These are phyloP conservation scores for Pythium myriotylum DNA, from an alignment of 352 stramenopile genomes.

Conservation along the genomic window DNA sequence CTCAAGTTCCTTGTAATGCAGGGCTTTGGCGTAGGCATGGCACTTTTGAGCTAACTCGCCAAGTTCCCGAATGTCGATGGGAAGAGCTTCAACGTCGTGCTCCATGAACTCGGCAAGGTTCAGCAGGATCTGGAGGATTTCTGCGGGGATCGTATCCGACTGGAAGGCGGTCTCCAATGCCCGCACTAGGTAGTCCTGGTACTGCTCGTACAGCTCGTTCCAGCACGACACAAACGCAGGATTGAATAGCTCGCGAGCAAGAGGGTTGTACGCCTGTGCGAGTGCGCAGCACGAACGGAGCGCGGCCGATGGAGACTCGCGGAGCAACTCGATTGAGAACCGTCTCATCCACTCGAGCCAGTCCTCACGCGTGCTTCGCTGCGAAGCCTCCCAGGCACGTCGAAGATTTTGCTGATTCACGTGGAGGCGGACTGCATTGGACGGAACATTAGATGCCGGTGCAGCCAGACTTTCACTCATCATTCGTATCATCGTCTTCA, in stretches of 20 bases:
- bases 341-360: conserved; percentile 99
- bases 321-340: conserved; percentile 97
- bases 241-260: conserved; percentile 98
- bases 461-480: conserved; percentile 30
- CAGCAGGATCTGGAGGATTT: conserved; percentile 98
- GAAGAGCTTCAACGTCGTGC: conserved; percentile 95
- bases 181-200: conserved; percentile 93
- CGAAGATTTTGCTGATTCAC: conserved; percentile 90
- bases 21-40: conserved; percentile 98
- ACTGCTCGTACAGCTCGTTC: conserved; percentile 94
- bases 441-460: conserved; percentile 39
- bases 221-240: conserved; percentile 99
- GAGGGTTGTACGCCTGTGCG: conserved; percentile 97
- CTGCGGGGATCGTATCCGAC: conserved; percentile 90
- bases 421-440: conserved; percentile 78
- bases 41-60: conserved; percentile 98
- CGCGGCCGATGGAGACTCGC: conserved; percentile 96
- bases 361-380: conserved; percentile 91
- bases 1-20: conserved; percentile 99
- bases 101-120: conserved; percentile 99
- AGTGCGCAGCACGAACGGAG: conserved; percentile 94
- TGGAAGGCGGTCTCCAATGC: conserved; percentile 96
- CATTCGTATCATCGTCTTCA: conserved; percentile 16
- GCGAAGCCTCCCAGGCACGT: conserved; percentile 85
- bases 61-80: conserved; percentile 97